Evolutionary conservation across 257 asterid species (phyloP).

Genomic region (Verbena officinalis): DNA sequence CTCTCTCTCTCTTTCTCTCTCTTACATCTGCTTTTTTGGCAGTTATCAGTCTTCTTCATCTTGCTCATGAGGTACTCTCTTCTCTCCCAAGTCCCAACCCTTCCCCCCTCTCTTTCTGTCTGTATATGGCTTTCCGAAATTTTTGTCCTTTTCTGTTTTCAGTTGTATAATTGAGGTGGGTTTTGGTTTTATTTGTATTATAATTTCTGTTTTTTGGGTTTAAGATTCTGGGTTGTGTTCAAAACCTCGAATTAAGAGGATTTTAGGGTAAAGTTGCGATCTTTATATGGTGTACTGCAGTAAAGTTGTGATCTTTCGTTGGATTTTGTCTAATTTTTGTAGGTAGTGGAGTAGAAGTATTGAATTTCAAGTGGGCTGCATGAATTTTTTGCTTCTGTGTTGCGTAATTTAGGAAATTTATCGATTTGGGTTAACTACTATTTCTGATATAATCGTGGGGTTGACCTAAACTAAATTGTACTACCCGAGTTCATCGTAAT

Average conservation of each 20-base stretch:
- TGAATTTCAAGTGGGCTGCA: constrained; percentile 9
- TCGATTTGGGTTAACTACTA: constrained; percentile 7
- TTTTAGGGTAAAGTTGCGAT: constrained; percentile 31
- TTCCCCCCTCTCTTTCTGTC: constrained; percentile 10
- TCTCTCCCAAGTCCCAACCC: too few relatives aligned
- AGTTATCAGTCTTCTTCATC: constrained; percentile 38
- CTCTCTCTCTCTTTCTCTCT: constrained; percentile 7
- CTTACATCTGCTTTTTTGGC: constrained; percentile 34
- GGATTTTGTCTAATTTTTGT: constrained; percentile 33
- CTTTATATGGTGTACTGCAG: constrained; percentile 20
- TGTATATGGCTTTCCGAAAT: constrained; percentile 8
- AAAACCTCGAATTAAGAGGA: constrained; percentile 14
- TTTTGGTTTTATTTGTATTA: constrained; percentile 23
- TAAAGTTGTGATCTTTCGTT: constrained; percentile 39
- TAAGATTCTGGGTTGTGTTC: constrained; percentile 33
- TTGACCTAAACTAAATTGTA: constrained; percentile 35
- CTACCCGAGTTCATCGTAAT: constrained; percentile 5
- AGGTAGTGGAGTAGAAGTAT: constrained; percentile 27
- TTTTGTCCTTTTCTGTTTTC: constrained; percentile 20
- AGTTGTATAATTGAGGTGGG: constrained; percentile 42
- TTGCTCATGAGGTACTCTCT: constrained; percentile 42
- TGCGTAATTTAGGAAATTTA: constrained; percentile 18
- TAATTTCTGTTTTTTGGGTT: constrained; percentile 20
- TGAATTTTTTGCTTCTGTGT: neutral
- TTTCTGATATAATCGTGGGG: constrained; percentile 18